A percentile compares a stretch with the other conserved stretches of the same genome.
phyloP scores from a whole-genome alignment of 805 yeast species.

The Candida railenensis region DNA sequence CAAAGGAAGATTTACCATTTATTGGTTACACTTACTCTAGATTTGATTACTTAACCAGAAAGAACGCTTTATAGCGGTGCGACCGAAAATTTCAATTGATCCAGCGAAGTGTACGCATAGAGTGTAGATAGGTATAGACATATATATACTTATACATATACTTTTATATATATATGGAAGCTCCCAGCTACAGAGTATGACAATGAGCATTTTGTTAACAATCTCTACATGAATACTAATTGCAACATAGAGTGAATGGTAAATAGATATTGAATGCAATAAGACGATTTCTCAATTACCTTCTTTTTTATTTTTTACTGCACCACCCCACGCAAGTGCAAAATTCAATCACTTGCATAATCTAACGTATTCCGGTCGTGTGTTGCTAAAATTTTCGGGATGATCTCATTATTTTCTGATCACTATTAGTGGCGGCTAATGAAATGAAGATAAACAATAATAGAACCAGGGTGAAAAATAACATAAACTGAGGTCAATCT shows the following conservation, averaged over 20 bases:
- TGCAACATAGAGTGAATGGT: too few species aligned
- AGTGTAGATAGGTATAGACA: too few species aligned
- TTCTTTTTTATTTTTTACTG: background rate
- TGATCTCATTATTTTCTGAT: background rate
- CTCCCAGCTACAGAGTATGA: too few species aligned
- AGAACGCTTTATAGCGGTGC: constrained; percentile 47
- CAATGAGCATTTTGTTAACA: too few species aligned
- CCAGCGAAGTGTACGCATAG: too few species aligned
- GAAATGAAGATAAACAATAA: background rate
- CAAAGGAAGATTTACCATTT: constrained; percentile 89
- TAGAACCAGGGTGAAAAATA: background rate
- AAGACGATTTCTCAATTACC: background rate
- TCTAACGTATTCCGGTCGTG: background rate
- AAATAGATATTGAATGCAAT: too few species aligned
- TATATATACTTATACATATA: too few species aligned
- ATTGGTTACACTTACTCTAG: constrained; percentile 96
- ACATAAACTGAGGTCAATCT: background rate
- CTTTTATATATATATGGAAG: too few species aligned
- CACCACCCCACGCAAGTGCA: background rate
- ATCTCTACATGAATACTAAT: too few species aligned
- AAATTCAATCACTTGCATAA: background rate
- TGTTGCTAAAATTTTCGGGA: background rate
- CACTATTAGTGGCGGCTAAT: background rate
- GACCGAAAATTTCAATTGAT: background rate
- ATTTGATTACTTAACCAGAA: constrained; percentile 85